Conservation (phyloP, 2,329 filamentous ascomycete species). For the Trichoderma harzianum region DNA sequence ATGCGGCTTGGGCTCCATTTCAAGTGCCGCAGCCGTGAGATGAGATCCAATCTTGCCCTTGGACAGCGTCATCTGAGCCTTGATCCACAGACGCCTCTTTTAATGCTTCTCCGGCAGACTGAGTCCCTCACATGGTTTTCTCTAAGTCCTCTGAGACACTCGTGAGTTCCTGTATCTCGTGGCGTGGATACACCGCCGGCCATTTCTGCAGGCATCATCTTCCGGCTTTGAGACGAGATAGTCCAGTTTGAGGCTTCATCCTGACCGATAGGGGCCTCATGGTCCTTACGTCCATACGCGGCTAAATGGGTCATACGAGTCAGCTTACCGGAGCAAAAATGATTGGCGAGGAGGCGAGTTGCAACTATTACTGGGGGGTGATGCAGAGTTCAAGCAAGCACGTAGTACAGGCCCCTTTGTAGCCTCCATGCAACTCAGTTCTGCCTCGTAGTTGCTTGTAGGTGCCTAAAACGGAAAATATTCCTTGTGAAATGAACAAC, state of each 20-base stretch:
- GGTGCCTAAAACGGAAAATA: background rate
- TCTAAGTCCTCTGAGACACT: background rate
- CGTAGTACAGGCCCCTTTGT: background rate
- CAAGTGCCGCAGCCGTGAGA: background rate
- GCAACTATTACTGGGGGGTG: background rate
- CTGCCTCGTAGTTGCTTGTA: background rate
- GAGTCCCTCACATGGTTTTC: background rate
- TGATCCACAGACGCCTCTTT: background rate
- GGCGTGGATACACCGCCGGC: background rate
- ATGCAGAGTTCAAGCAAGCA: background rate
- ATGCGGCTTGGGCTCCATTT: background rate
- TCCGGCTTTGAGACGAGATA: background rate
- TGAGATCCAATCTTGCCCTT: background rate
- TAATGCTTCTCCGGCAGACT: background rate
- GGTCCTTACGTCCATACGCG: background rate
- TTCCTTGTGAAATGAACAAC: background rate
- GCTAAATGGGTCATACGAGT: background rate
- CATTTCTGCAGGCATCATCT: background rate
- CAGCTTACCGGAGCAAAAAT: background rate
- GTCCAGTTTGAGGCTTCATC: background rate
- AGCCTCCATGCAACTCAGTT: background rate
- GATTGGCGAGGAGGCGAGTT: background rate
- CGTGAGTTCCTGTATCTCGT: background rate
- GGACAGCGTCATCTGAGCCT: background rate
- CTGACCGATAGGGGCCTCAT: background rate